Percentiles rank a stretch among this genome's conserved stretches.
Conservation (phyloP, 2,329 filamentous ascomycete genomes). For the Xylogone sp. region DNA sequence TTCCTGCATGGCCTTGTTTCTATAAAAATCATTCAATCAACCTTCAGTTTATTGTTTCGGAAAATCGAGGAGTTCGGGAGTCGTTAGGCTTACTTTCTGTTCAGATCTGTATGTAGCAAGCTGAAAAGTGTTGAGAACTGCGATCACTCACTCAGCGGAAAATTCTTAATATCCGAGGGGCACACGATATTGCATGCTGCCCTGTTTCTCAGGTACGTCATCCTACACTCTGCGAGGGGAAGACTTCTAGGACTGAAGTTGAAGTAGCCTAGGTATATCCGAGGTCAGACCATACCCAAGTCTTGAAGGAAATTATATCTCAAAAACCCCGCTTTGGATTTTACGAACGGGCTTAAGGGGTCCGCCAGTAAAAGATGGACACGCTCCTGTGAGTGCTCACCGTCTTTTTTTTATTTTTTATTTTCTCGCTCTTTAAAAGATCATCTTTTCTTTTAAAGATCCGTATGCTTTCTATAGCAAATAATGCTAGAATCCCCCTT, state of each 20-base stretch:
- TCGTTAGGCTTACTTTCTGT: no score
- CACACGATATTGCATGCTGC: not conserved
- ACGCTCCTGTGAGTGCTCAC: conserved; percentile 39
- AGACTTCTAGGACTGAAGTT: not conserved
- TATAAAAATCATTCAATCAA: not conserved
- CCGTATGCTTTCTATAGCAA: no score
- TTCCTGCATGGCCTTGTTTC: not conserved
- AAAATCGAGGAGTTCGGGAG: not conserved
- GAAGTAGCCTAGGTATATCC: not conserved
- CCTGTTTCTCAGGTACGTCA: not conserved
- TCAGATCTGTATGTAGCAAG: not conserved
- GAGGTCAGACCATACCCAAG: not conserved
- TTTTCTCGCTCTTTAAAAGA: not conserved
- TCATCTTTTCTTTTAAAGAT: no score
- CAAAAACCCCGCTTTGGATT: not conserved
- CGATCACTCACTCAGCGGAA: not conserved
- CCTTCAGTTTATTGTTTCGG: not conserved
- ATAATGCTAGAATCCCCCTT: not conserved
- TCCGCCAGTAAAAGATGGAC: conserved; percentile 38
- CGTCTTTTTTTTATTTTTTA: not conserved
- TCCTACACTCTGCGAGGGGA: not conserved
- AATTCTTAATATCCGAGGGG: not conserved
- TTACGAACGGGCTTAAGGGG: not conserved
- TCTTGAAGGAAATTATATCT: not conserved
- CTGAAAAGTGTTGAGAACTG: not conserved